Evolutionary conservation across 2,329 filamentous ascomycete genomes (phyloP).

Genomic region (Diatrype stigma): DNA sequence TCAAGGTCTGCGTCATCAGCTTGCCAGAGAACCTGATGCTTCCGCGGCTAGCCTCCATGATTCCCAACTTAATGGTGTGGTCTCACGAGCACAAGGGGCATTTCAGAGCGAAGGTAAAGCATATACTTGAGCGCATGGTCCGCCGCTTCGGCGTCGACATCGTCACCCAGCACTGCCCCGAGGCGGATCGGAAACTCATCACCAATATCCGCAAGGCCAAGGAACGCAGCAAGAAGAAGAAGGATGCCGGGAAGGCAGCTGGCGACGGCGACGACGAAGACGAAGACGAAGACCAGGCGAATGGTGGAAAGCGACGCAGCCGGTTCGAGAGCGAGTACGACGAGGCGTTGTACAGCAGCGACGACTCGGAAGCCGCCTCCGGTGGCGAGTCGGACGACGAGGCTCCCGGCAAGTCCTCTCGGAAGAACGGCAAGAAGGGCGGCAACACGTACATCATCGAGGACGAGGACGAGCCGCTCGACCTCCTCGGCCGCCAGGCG

Average conservation of each 20-base stretch:
- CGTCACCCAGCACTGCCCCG: slow-evolving; percentile 77
- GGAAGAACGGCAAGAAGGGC: slow-evolving; percentile 48
- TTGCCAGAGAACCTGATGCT: slow-evolving; percentile 76
- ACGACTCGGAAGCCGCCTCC: slow-evolving; percentile 58
- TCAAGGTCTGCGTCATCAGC: slow-evolving; percentile 91
- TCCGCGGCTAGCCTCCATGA: slow-evolving; percentile 69
- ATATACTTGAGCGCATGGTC: slow-evolving; percentile 92
- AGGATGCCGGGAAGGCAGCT: slow-evolving; percentile 60
- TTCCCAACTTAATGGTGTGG: slow-evolving; percentile 93
- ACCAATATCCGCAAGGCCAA: slow-evolving; percentile 93
- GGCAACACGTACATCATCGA: slow-evolving; percentile 84
- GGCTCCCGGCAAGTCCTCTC: slow-evolving; percentile 35
- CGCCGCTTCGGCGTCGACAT: slow-evolving; percentile 81
- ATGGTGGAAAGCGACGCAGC: slow-evolving; percentile 45
- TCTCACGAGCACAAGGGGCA: slow-evolving; percentile 97
- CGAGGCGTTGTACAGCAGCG: slow-evolving; percentile 87
- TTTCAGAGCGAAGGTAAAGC: slow-evolving; percentile 96
- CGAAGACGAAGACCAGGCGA: slow-evolving; percentile 51
- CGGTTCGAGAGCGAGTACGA: slow-evolving; percentile 92
- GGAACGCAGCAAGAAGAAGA: slow-evolving; percentile 86
- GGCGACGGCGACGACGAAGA: slow-evolving; percentile 52
- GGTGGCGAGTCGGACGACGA: slow-evolving; percentile 50
- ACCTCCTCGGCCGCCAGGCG: slow-evolving; percentile 83
- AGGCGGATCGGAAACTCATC: slow-evolving; percentile 84
- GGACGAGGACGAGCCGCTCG: slow-evolving; percentile 89